Conservation (phyloP, 208 protist genomes). For the Lotmaria passim region DNA sequence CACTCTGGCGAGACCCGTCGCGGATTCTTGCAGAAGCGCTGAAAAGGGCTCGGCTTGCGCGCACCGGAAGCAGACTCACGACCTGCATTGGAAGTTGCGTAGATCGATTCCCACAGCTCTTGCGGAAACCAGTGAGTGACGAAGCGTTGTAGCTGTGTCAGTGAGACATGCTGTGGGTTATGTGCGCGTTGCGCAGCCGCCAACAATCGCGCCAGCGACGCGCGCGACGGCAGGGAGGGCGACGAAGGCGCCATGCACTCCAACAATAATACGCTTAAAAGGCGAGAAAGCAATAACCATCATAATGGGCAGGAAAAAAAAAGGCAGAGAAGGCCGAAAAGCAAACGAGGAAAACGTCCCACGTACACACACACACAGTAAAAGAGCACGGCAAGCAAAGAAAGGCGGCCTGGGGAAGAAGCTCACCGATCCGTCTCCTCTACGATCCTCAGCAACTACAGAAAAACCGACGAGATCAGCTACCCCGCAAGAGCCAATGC, state of each 20-base stretch:
- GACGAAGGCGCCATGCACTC: neutral
- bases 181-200: slow-evolving; percentile 7
- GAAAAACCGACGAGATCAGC: too few relatives aligned
- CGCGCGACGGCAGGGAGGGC: neutral
- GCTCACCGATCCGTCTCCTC: too few relatives aligned
- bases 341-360: neutral
- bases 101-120: slow-evolving; percentile 16
- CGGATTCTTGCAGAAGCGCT: slow-evolving; percentile 18
- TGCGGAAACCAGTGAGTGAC: slow-evolving; percentile 24
- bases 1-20: slow-evolving; percentile 26
- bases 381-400: too few relatives aligned
- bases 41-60: neutral
- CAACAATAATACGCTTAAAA: neutral
- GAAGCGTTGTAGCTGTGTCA: slow-evolving; percentile 14
- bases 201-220: slow-evolving; percentile 19
- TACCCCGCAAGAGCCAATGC: too few relatives aligned
- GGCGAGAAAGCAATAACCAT: neutral
- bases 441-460: too few relatives aligned
- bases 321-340: neutral
- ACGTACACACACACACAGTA: too few relatives aligned
- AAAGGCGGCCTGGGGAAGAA: too few relatives aligned
- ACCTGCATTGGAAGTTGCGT: neutral
- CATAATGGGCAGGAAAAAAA: neutral
- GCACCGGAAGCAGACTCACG: neutral
- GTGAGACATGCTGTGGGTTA: neutral